A percentile compares a stretch with the other conserved stretches of the same genome.
Conservation (phyloP, 176 grass and related monocot species). For the Pontederia paniculata region DNA sequence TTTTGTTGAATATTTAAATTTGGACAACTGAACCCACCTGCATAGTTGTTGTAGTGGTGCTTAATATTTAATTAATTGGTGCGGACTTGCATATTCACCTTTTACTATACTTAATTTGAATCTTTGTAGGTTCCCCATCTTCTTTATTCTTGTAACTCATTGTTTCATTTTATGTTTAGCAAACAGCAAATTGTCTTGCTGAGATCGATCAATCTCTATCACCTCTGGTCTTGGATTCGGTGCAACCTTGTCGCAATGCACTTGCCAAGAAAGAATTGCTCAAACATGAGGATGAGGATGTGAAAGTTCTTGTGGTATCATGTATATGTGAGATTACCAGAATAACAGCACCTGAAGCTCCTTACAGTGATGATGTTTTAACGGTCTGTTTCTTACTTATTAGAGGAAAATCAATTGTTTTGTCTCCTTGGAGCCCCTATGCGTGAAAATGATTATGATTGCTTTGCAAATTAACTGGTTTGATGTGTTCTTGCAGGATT, state of each 20-base stretch:
- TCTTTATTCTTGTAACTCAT: constrained; percentile 18
- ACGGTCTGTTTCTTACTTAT: constrained; percentile 35
- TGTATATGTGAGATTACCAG: constrained; percentile 98
- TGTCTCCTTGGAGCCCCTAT: no score
- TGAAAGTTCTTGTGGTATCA: constrained; percentile 78
- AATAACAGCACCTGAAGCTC: constrained; percentile 97
- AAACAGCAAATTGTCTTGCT: constrained; percentile 54
- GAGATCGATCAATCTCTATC: constrained; percentile 83
- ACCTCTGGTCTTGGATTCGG: constrained; percentile 52
- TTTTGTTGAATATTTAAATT: no score
- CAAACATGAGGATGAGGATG: constrained; percentile 76
- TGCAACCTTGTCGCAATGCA: constrained; percentile 63
- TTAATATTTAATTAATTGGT: no score
- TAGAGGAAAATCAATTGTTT: neutral
- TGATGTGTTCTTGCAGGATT: constrained; percentile 45
- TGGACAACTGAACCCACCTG: no score
- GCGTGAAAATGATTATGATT: neutral
- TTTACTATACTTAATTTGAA: neutral
- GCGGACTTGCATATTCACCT: no score
- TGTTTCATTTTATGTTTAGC: constrained; percentile 33
- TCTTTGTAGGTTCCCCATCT: constrained; percentile 4
- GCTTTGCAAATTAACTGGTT: neutral
- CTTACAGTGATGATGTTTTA: constrained; percentile 87
- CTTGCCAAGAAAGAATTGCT: constrained; percentile 69
- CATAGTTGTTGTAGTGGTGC: no score